Evolutionary conservation across 345 rosid genomes (phyloP).

Genomic region (Erucastrum elatum): DNA sequence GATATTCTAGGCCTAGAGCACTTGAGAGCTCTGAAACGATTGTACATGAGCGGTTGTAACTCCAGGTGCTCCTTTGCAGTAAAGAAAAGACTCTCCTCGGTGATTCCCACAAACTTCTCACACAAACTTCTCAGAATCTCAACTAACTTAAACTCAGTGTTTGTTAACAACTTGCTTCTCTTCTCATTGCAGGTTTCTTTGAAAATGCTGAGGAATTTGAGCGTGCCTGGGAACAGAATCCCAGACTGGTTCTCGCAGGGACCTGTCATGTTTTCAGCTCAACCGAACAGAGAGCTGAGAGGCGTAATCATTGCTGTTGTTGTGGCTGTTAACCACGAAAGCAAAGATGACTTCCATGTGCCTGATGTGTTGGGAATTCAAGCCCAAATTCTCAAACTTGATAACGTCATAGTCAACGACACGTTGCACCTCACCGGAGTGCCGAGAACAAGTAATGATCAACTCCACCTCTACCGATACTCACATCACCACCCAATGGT

Average conservation of each 20-base stretch:
- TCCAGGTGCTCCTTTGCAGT: neutral
- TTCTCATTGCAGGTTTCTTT: neutral
- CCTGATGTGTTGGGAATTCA: slow-evolving; percentile 45
- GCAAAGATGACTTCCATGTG: slow-evolving; percentile 28
- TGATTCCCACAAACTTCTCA: neutral
- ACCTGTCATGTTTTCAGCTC: slow-evolving; percentile 36
- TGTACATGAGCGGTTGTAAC: neutral
- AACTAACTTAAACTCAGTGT: neutral
- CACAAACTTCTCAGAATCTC: neutral
- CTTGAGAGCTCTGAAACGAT: neutral
- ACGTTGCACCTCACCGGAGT: slow-evolving; percentile 48
- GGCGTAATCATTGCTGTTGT: slow-evolving; percentile 53
- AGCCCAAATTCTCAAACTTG: slow-evolving; percentile 42
- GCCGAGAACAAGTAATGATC: slow-evolving; percentile 43
- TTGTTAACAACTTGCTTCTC: no score
- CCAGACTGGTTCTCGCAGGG: neutral
- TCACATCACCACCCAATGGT: slow-evolving; percentile 41
- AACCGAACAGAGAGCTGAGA: slow-evolving; percentile 42
- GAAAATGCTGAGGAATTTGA: neutral
- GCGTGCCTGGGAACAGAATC: neutral
- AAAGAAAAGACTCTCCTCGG: neutral
- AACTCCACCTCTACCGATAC: slow-evolving; percentile 57
- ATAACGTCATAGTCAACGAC: neutral
- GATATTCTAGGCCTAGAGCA: neutral
- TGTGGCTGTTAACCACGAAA: slow-evolving; percentile 44